phyloP scores from a whole-genome alignment of 495 filamentous ascomycete species.

The Talaromyces thailandensis region DNA sequence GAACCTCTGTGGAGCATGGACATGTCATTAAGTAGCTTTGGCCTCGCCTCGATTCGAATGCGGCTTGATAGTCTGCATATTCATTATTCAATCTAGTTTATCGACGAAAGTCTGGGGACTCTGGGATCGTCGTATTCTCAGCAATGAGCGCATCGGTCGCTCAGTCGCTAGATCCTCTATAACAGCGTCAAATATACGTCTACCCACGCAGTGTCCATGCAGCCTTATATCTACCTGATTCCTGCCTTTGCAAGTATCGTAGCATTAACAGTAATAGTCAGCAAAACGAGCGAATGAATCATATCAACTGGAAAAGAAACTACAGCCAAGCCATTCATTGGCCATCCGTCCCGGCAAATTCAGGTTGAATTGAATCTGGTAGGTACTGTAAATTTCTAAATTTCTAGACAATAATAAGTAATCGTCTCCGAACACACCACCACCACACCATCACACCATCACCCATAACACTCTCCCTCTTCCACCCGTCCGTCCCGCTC shows the following conservation, averaged over 20 bases:
- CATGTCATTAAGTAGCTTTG: neutral
- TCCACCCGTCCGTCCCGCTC: conserved; percentile 10
- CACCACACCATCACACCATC: conserved; percentile 7
- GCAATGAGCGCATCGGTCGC: neutral
- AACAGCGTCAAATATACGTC: neutral
- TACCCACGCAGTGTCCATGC: neutral
- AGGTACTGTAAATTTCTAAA: no score
- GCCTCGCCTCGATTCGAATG: neutral
- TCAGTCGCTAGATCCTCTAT: neutral
- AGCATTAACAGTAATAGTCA: neutral
- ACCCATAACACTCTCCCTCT: conserved; percentile 12
- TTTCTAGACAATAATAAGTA: neutral
- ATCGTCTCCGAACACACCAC: neutral
- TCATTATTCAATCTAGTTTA: neutral
- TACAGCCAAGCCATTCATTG: neutral
- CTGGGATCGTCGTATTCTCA: neutral
- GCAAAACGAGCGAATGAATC: neutral
- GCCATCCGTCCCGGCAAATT: neutral
- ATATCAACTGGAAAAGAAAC: neutral
- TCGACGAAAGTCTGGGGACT: neutral
- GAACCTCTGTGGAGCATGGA: neutral
- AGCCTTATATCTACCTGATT: conserved; percentile 7
- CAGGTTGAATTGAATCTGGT: neutral
- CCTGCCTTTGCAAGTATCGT: conserved; percentile 11
- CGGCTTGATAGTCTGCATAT: neutral